Percentiles rank a stretch among this genome's conserved stretches.
These are phyloP conservation scores for Lactarius akahatsu DNA, from an alignment of 768 basidiomycete genomes.

Conservation along the genomic window DNA sequence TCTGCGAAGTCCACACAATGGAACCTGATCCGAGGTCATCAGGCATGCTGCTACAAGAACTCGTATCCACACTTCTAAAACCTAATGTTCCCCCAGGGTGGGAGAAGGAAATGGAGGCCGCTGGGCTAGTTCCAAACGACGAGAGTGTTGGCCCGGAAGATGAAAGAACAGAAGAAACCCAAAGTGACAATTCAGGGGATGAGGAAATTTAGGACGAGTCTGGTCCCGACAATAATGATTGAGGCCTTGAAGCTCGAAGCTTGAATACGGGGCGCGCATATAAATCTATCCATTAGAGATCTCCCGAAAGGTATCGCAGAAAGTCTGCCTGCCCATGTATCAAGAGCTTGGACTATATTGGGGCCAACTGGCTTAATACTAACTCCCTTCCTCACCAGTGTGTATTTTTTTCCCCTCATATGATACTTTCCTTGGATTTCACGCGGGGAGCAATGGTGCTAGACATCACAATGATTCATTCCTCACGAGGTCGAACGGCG, in stretches of 20 bases:
- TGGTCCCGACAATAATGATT: background rate
- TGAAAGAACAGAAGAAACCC: background rate
- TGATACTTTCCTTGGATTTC: background rate
- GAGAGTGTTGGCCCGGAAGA: background rate
- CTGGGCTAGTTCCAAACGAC: constrained; percentile 8
- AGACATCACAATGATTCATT: background rate
- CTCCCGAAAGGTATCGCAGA: background rate
- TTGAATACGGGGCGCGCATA: background rate
- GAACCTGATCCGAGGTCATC: background rate
- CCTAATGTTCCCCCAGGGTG: constrained; percentile 46
- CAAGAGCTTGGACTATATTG: background rate
- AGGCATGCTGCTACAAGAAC: constrained; percentile 73
- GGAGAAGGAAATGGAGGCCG: constrained; percentile 39
- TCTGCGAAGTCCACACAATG: background rate
- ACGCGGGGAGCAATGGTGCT: background rate
- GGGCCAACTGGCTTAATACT: background rate
- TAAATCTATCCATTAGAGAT: background rate
- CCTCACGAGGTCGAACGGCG: background rate
- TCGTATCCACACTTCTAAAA: constrained; percentile 47
- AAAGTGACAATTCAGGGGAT: constrained; percentile 3
- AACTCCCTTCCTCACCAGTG: background rate
- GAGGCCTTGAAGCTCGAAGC: background rate
- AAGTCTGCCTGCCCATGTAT: background rate
- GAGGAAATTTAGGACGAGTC: background rate
- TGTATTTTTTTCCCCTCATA: background rate